Conservation (phyloP, 2,329 filamentous ascomycete species). For the Neopestalotiopsis sp. region DNA sequence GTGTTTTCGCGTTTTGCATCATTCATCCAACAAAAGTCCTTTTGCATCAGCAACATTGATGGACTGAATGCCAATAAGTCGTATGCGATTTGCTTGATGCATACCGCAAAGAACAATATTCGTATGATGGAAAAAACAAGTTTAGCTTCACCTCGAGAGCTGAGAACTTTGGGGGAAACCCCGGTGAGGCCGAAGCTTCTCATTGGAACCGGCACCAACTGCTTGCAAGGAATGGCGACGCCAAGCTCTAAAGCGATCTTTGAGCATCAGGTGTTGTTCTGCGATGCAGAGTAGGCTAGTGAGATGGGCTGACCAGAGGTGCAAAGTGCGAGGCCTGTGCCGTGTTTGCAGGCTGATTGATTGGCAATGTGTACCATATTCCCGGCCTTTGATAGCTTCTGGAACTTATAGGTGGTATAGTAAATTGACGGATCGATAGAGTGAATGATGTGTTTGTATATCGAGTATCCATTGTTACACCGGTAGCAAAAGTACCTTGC, state of each 20-base stretch:
- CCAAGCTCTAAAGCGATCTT: neutral
- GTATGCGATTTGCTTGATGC: too few species aligned
- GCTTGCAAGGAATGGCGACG: neutral
- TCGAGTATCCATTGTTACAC: conserved; percentile 6
- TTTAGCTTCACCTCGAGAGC: neutral
- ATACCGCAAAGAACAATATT: too few species aligned
- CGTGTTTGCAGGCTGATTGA: neutral
- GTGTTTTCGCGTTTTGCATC: too few species aligned
- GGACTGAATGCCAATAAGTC: too few species aligned
- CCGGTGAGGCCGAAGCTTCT: neutral
- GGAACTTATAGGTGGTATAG: neutral
- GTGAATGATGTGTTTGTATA: neutral
- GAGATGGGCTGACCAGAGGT: neutral
- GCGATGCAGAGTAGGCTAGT: neutral
- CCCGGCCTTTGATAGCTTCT: neutral
- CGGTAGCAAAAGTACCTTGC: conserved; percentile 12
- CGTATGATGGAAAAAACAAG: neutral
- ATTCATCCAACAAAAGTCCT: too few species aligned
- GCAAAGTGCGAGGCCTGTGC: neutral
- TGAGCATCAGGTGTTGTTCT: neutral
- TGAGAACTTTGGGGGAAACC: neutral
- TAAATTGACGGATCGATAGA: neutral
- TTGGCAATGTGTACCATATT: too few species aligned
- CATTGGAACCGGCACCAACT: neutral
- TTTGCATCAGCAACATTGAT: too few species aligned